Evolutionary conservation across 495 filamentous ascomycete genomes (phyloP), one percentile per base, ranked within the genome.

Genomic region (Aspergillus funiculosus): DNA sequence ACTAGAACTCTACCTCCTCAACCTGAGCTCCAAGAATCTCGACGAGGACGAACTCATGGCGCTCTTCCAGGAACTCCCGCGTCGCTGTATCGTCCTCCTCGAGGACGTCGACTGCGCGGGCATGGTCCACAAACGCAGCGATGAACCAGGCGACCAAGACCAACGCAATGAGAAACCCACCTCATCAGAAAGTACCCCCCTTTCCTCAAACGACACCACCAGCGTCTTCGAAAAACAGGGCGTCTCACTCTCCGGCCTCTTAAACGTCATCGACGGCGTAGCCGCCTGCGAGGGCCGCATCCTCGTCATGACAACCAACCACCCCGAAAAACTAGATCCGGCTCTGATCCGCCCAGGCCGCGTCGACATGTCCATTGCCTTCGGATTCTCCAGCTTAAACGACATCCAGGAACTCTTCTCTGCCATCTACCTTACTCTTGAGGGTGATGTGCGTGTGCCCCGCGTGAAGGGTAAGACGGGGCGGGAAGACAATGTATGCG

Each of bases 291-390:
- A 90, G 59, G 87, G 86, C 9, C 76, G 85, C 4, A 78, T 90
- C 13, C 73, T 90, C 6, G 83, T 92, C 50, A 90, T 92, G 85
- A 90, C 86, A 2, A 89, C 87, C 34, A 92, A 92, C 54, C 82
- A 88, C 54, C 54, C 79, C 0, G 83, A 89, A 25, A 82, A 82
- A 49, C 72, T 92, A 0, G 87, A 92, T 52, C 70, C 79, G 27
- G 86, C 87, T 0, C 72, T 92, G 2, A 81, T 88, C 42, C 79
- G 87, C 0, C 83, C 84, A 8, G 86, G 87, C 0, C 77, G 87
- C 11, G 81, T 92, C 6, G 87, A 92, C 53, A 79, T 86, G 77
- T 78, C 75, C 20, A 72, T 89, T 41, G 65, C 76, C 26, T 89
- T 89, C 58, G 71, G 75, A 9, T 81, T 82, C 31, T 79, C 87